Evolutionary conservation across 2,329 filamentous ascomycete genomes (phyloP), one percentile per base, ranked within the genome.

Genomic region (Monilinia laxa): DNA sequence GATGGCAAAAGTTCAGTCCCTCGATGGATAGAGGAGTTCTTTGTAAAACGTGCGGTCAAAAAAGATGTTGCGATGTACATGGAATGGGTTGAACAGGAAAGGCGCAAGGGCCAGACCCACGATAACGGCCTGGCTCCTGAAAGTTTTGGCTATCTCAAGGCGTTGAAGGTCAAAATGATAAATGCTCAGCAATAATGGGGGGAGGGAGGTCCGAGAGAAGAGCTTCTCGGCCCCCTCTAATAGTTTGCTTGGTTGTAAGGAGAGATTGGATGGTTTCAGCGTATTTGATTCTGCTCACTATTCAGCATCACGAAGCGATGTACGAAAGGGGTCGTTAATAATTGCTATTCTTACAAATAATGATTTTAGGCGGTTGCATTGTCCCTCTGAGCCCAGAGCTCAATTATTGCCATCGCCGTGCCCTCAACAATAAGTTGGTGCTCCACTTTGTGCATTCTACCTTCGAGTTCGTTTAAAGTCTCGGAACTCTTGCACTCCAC

Each of bases 401-500:
- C 74, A 69, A 80, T 78, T 54, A 87, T 76, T 12, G 81, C 81
- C 72, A 76, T 79, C 69, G 77, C 81, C 47, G 90, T 88, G 2
- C 91, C 93, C 73, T 91, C 85, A 38, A 96, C 88, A 73, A 97
- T 92, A 71, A 93, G 79, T 70, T 84, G 82, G 80, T 94, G 92
- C 81, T 97, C 93, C 40, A 87, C 82, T 25, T 78, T 78, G 77
- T 97, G 92, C 69, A 97, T 90, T 75, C 87, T 87, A 73, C 85
- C 80, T 78, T 92, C 84, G 38, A 97, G 81, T 60, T 84, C 83
- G 45, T 87, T 83, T 66, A 94, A 74, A 31, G 81, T 82, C 74
- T 92, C 88, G 72, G 90, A 86, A 58, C 85, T 81, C 68, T 84
- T 83, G 71, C 84, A 87, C 66, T 86, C 82, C 31, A 97, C 85